Conservation (phyloP, 2,329 filamentous ascomycete genomes). For the Mycocentrospora acerina region DNA sequence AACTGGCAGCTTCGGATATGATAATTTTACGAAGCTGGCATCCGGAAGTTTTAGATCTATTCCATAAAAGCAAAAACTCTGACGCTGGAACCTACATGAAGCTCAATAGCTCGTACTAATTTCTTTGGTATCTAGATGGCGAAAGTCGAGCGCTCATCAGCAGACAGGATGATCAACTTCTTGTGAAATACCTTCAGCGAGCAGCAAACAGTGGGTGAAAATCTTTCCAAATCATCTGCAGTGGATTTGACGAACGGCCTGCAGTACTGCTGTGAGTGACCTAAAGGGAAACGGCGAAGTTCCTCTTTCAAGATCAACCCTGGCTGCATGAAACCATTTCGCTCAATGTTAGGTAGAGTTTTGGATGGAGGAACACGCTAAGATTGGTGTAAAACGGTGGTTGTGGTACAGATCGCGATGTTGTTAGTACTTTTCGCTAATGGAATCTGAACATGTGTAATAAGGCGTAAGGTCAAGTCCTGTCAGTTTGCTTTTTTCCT, state of each 20-base stretch:
- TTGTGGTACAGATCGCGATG: too few species aligned
- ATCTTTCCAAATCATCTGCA: constrained; percentile 39
- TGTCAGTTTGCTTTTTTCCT: too few species aligned
- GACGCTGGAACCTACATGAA: constrained; percentile 36
- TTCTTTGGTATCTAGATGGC: constrained; percentile 45
- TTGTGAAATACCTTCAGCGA: constrained; percentile 42
- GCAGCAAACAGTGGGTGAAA: constrained; percentile 33
- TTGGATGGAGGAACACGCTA: constrained; percentile 32
- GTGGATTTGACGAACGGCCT: constrained; percentile 41
- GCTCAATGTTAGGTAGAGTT: constrained; percentile 29
- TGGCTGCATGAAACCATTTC: constrained; percentile 44
- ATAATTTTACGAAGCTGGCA: constrained; percentile 8
- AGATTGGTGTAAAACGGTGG: too few species aligned
- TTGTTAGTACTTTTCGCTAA: too few species aligned
- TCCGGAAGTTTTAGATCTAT: constrained; percentile 14
- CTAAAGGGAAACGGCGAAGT: too few species aligned
- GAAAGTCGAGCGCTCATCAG: constrained; percentile 42
- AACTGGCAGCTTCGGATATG: constrained; percentile 14
- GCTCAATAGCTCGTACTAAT: constrained; percentile 36
- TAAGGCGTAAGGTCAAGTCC: too few species aligned
- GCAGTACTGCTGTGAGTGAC: constrained; percentile 41
- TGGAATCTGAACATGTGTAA: too few species aligned
- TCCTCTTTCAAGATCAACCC: constrained; percentile 33
- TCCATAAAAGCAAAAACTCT: constrained; percentile 43
- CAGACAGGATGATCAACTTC: constrained; percentile 43